Base-by-base conservation (phyloP, 495 filamentous ascomycete genomes). In the Xylaria curta region DNA sequence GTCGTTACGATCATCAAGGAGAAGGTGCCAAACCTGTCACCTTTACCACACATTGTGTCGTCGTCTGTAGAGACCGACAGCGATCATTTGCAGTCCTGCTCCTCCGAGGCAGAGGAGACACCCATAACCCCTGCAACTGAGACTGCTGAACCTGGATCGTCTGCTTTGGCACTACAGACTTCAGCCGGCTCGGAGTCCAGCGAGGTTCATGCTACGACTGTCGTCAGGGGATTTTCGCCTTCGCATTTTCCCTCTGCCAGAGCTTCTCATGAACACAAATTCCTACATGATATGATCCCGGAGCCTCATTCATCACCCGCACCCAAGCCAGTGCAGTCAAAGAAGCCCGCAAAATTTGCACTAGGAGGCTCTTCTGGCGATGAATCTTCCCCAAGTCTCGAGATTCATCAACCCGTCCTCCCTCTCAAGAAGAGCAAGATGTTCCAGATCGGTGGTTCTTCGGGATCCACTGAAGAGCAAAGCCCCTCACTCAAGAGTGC, bases 211-310 rank as follows among this genome's bases (percentile, higher is more conserved):
- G 76, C 86, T 44, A 89, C 90, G 0, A 91, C 93, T 67, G 86
- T 98, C 59, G 90, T 97, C 66, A 90, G 93, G 69, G 96, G 95
- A 26, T 99, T 98, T 80, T 93, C 92, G 0, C 93, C 92, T 7
- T 91, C 91, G 24, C 87, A 90, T 53, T 86, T 93, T 17, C 92
- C 93, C 2, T 91, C 90, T 0, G 93, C 78, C 75, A 81, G 76
- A 24, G 65, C 69, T 53, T 79, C 78, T 10, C 79, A 77, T 33
- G 74, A 76, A 10, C 69, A 76, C 49, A 80, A 78, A 63, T 58
- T 60, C 2, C 60, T 69, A 4, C 75, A 76, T 0, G 78, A 79
- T 60, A 74, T 76, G 40, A 85, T 86, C 24, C 85, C 85, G 31
- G 79, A 83, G 49, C 85, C 85, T 13, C 74, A 69, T 24, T 81